These are phyloP conservation scores for Boletus rex-veris DNA, from an alignment of 768 basidiomycete species.

Conservation along the genomic window DNA sequence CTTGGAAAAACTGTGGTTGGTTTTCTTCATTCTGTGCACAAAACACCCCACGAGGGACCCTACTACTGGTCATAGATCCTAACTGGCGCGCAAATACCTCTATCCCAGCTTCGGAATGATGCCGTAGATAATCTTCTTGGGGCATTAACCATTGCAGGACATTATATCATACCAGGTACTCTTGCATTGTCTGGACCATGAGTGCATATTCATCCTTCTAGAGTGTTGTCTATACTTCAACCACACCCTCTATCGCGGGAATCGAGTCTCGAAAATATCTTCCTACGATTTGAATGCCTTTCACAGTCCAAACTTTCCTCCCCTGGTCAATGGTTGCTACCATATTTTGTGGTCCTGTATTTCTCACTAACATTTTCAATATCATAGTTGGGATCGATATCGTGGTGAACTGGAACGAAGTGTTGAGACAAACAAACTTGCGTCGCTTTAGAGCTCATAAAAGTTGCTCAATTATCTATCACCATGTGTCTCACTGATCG, in stretches of 20 bases:
- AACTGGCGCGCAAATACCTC: constrained; percentile 91
- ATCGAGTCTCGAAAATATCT: constrained; percentile 77
- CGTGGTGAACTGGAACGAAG: constrained; percentile 83
- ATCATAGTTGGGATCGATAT: constrained; percentile 82
- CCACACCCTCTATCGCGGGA: constrained; percentile 82
- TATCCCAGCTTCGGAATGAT: constrained; percentile 90
- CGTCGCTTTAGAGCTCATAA: constrained; percentile 81
- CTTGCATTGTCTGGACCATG: not conserved
- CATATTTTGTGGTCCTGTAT: not conserved
- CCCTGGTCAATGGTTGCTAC: constrained; percentile 68
- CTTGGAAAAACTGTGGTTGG: constrained; percentile 86
- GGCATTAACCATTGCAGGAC: constrained; percentile 83
- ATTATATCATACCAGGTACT: constrained; percentile 86
- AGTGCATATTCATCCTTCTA: constrained; percentile 25
- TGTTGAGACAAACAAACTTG: constrained; percentile 76
- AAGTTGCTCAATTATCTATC: constrained; percentile 35
- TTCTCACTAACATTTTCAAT: constrained; percentile 3
- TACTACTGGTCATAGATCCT: constrained; percentile 54
- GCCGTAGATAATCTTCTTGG: constrained; percentile 92
- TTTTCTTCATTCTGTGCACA: not conserved
- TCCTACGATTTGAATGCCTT: constrained; percentile 84
- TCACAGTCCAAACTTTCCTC: constrained; percentile 77
- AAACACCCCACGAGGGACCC: not conserved
- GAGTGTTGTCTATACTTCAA: constrained; percentile 90
- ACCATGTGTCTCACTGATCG: constrained; percentile 9